A percentile compares a stretch with the other conserved stretches of the same genome.
Conservation (phyloP, 441 rosid genomes). For the Pelargonium myrrhifolium region DNA sequence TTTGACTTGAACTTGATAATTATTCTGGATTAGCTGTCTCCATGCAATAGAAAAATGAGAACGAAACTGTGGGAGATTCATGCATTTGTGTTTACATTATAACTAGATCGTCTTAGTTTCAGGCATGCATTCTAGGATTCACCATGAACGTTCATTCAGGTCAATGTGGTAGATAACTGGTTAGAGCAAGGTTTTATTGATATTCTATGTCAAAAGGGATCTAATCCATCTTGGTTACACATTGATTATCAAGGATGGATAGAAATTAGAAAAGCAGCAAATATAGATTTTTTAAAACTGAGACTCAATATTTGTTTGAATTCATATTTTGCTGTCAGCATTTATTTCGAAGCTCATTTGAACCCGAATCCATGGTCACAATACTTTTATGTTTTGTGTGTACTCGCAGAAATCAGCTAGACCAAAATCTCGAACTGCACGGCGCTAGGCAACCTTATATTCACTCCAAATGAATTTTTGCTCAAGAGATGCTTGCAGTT, state of each 20-base stretch:
- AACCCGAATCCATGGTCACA: neutral
- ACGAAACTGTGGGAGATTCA: neutral
- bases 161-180: too few relatives aligned
- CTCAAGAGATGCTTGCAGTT: conserved; percentile 6
- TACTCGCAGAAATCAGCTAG: conserved; percentile 61
- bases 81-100: too few relatives aligned
- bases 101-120: too few relatives aligned
- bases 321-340: neutral
- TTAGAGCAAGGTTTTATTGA: too few relatives aligned
- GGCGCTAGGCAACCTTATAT: conserved; percentile 37
- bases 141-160: too few relatives aligned
- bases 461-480: conserved; percentile 15
- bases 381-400: conserved; percentile 9
- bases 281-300: neutral
- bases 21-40: neutral
- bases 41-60: neutral
- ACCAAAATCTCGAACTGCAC: conserved; percentile 65
- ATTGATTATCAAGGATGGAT: neutral
- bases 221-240: neutral
- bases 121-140: too few relatives aligned
- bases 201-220: too few relatives aligned
- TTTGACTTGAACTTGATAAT: conserved; percentile 3
- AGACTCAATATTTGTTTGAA: neutral
- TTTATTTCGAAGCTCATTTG: neutral
- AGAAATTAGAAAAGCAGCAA: neutral